A percentile compares a stretch with the other conserved stretches of the same genome.
These are phyloP conservation scores for Ganoderma leucocontextum DNA, from an alignment of 1,284 basidiomycete genomes.

Conservation along the genomic window DNA sequence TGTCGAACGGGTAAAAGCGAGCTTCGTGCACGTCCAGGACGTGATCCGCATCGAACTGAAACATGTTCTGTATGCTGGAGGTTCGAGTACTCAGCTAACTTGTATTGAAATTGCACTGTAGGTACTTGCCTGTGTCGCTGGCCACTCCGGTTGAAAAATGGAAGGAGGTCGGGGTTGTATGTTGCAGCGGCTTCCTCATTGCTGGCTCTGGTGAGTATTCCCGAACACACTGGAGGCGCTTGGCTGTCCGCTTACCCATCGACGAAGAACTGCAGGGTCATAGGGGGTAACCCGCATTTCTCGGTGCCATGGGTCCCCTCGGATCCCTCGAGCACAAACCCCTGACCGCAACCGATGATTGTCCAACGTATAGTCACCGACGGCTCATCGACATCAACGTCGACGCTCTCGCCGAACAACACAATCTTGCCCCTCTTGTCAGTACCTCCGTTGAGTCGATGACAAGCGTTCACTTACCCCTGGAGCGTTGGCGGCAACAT, in stretches of 20 bases:
- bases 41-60: slow-evolving; percentile 66
- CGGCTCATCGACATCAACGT: slow-evolving; percentile 66
- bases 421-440: slow-evolving; percentile 49
- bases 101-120: background rate
- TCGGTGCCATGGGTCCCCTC: slow-evolving; percentile 55
- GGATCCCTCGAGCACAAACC: slow-evolving; percentile 56
- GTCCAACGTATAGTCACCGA: slow-evolving; percentile 65
- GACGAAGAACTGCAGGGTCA: slow-evolving; percentile 54
- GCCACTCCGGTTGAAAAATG: slow-evolving; percentile 49
- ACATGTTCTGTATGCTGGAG: slow-evolving; percentile 59
- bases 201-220: slow-evolving; percentile 2
- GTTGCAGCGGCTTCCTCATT: slow-evolving; percentile 44
- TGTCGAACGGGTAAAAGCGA: slow-evolving; percentile 66
- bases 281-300: slow-evolving; percentile 56
- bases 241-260: slow-evolving; percentile 53
- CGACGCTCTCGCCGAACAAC: slow-evolving; percentile 62
- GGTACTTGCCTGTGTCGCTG: slow-evolving; percentile 50
- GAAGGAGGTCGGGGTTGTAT: slow-evolving; percentile 57
- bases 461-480: slow-evolving; percentile 48
- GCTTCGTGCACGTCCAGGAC: slow-evolving; percentile 64
- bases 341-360: slow-evolving; percentile 60
- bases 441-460: background rate
- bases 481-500: slow-evolving; percentile 50
- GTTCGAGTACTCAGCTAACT: background rate
- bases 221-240: background rate